A percentile compares a stretch with the other conserved stretches of the same genome.
Conservation (phyloP, 2,329 filamentous ascomycete species). For the Arthrobotrys megalospora region DNA sequence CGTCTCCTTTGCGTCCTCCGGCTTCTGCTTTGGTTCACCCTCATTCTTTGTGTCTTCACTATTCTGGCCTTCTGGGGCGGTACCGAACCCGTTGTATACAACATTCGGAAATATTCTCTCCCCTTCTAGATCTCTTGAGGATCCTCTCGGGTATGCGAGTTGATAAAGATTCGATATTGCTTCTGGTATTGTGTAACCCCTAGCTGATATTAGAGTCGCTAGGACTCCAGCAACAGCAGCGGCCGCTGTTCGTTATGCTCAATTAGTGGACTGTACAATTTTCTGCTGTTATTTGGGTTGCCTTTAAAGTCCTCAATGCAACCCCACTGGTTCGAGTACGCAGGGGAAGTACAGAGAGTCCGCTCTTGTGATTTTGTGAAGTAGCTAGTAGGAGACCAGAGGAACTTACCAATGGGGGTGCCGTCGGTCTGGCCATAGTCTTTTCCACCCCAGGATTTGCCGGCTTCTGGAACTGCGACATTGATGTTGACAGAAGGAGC, state of each 20-base stretch:
- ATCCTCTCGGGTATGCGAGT: constrained; percentile 15
- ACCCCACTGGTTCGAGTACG: too few relatives aligned
- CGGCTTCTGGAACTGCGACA: neutral
- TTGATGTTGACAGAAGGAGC: neutral
- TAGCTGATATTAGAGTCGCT: constrained; percentile 13
- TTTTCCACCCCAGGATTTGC: neutral
- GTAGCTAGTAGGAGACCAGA: too few relatives aligned
- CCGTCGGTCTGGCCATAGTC: neutral
- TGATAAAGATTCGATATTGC: constrained; percentile 11
- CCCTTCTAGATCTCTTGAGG: neutral
- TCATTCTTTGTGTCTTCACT: neutral
- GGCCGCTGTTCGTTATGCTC: neutral
- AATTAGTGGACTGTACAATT: neutral
- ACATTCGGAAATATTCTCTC: constrained; percentile 4
- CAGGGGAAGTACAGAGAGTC: too few relatives aligned
- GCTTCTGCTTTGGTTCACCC: neutral
- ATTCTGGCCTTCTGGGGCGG: neutral
- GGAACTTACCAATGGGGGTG: neutral
- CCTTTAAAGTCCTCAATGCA: too few relatives aligned
- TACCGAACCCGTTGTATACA: constrained; percentile 5
- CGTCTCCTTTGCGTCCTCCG: too few relatives aligned
- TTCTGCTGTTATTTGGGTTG: too few relatives aligned
- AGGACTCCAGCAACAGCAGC: constrained; percentile 14
- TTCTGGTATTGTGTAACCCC: constrained; percentile 15
- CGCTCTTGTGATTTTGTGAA: too few relatives aligned